Base-by-base conservation (phyloP, 139 green algal species). In the Chara braunii region DNA sequence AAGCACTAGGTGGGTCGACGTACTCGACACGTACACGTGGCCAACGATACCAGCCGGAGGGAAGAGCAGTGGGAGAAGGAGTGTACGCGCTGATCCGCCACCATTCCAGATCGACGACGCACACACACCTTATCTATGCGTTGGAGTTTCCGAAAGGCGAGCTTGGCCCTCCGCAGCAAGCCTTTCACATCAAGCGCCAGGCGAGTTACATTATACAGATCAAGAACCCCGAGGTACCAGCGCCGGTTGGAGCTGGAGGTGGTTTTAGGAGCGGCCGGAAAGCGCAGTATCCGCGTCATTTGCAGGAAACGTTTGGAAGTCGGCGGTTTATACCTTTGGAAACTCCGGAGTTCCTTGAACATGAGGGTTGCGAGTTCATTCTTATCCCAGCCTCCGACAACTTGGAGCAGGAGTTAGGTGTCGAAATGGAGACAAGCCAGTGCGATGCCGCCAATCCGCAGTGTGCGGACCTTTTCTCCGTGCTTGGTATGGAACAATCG, bases 341-440 rank as follows among this genome's bases (percentile, higher is more conserved):
- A 6, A 24, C 29, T 7, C 36, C 40, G 6, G 58, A 68, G 43
- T 61, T 68, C 8, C 51, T 68, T 7, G 68, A 68, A 24, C 68
- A 68, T 42, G 58, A 59, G 29, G 58, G 58, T 52, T 59, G 30
- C 8, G 58, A 68, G 30, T 64, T 68, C 29, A 24, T 68, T 61
- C 40, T 68, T 7, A 68, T 68, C 9, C 31, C 36, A 54, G 58
- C 7, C 7, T 68, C 58, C 30, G 36, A 68, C 34, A 52, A 68
- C 32, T 6, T 68, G 5, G 40, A 64, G 29, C 23, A 61, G 7
- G 58, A 68, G 58, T 65, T 68, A 8, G 58, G 58, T 14, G 5
- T 68, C 7, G 51, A 68, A 59, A 31, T 68, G 29, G 30, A 68
- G 7, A n/a, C n/a, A n/a, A n/a, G n/a, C n/a, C n/a, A n/a, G n/a